These are phyloP conservation scores for Fraxinus angustifolia DNA, from an alignment of 305 asterid species.

Conservation along the genomic window DNA sequence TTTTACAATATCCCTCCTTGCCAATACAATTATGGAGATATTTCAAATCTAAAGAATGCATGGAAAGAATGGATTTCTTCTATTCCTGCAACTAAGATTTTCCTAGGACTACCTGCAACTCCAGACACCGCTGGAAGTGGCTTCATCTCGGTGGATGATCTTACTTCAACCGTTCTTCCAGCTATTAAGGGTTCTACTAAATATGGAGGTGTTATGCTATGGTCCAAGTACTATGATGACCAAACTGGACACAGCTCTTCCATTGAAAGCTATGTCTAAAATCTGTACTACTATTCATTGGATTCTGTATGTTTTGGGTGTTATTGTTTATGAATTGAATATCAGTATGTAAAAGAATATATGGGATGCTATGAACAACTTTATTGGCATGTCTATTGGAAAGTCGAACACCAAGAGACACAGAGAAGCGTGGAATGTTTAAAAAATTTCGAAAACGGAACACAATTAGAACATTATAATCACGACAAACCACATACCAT, in stretches of 20 bases:
- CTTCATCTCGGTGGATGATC: background rate
- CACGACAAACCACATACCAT: too few species aligned
- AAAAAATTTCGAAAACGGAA: too few species aligned
- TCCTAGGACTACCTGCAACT: constrained; percentile 4
- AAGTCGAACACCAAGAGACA: too few species aligned
- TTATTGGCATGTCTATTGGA: background rate
- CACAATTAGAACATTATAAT: too few species aligned
- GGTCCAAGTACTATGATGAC: background rate
- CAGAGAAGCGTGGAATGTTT: too few species aligned
- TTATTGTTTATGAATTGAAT: background rate
- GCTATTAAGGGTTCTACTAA: background rate
- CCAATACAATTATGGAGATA: background rate
- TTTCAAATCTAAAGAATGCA: background rate
- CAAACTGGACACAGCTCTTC: constrained; percentile 11
- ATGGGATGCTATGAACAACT: background rate
- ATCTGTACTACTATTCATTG: background rate
- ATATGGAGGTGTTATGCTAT: constrained; percentile 10
- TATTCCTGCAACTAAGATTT: background rate
- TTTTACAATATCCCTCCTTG: constrained; percentile 10
- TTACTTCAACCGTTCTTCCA: background rate
- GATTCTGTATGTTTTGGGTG: background rate
- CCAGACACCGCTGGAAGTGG: background rate
- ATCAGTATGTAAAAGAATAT: background rate
- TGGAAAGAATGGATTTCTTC: constrained; percentile 6
- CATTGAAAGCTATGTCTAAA: constrained; percentile 7